These are phyloP conservation scores for Chrysopogon serrulatus DNA, from an alignment of 176 grass and related monocot species.

Conservation along the genomic window DNA sequence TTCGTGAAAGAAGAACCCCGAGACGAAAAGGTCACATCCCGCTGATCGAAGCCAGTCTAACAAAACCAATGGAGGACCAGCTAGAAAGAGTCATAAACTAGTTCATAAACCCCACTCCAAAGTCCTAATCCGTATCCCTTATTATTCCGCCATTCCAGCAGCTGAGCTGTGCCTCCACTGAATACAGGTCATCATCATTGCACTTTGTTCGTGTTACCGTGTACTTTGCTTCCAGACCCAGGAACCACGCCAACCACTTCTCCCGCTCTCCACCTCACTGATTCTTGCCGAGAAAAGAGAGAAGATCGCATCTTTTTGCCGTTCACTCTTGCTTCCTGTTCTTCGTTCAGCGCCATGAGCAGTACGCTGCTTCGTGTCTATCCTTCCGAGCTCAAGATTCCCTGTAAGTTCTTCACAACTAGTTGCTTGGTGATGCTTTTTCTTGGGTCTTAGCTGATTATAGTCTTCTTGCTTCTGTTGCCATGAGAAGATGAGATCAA, in stretches of 20 bases:
- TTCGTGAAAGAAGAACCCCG: not conserved
- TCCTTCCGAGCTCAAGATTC: slow-evolving; percentile 84
- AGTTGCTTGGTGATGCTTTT: not conserved
- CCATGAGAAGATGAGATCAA: slow-evolving; percentile 62
- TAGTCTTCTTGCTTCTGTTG: not conserved
- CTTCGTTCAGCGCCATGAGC: slow-evolving; percentile 31
- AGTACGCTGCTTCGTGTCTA: slow-evolving; percentile 68
- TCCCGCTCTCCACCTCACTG: not conserved
- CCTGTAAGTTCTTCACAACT: slow-evolving; percentile 45
- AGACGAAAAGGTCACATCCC: not conserved
- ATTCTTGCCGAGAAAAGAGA: slow-evolving; percentile 16
- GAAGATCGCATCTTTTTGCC: not conserved
- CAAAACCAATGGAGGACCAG: not conserved
- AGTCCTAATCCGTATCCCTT: not conserved
- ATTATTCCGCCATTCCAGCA: not conserved
- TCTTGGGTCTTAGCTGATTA: slow-evolving; percentile 21
- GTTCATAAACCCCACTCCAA: not conserved
- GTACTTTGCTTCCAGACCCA: slow-evolving; percentile 43
- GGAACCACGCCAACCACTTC: slow-evolving; percentile 33
- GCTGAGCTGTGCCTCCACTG: slow-evolving; percentile 2
- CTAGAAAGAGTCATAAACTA: slow-evolving; percentile 4
- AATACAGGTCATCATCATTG: slow-evolving; percentile 19
- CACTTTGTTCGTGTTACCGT: slow-evolving; percentile 9
- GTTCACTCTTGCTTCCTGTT: not conserved
- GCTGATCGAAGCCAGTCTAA: not conserved